Evolutionary conservation across 1,284 basidiomycete genomes (phyloP), one percentile per base, ranked within the genome.

Genomic region (Farysia itapuensis): DNA sequence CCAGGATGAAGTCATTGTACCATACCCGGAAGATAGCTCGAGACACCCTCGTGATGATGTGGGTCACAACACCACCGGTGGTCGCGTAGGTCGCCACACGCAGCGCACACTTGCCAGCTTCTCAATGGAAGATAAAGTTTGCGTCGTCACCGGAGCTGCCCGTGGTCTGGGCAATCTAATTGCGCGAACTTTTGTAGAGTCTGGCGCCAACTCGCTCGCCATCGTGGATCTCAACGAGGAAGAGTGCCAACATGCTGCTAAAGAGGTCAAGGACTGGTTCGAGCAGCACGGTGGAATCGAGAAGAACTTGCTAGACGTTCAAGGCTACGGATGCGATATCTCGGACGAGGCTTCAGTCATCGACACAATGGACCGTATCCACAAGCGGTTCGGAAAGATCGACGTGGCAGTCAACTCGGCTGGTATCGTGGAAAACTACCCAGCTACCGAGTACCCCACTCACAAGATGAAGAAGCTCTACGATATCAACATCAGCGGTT

Each of bases 401-500:
- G 90, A 96, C 75, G 60, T 63, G 22, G 59, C 65, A 9, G 61
- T 70, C 52, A 72, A 72, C 58, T 65, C 64, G 33, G 70, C 70
- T 85, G 88, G 90, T 51, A 90, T 91, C 61, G 86, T 90, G 66
- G 89, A 95, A 79, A 95, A 95, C 81, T 90, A 87, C 79, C 81
- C 88, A 25, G 91, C 92, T 1, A 83, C 90, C 51, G 88, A 92
- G 83, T 92, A 77, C 44, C 67, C 70, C 12, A 67, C 68, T 0
- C 34, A 86, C 77, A 84, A 85, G 34, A 56, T 74, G 44, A 59
- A 63, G 47, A 74, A 72, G 74, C 80, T 97, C 41, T 88, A 88
- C 72, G 90, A 91, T 73, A 86, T 96, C 81, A 96, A 97, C 76
- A 87, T 97, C 43, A 89, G 94, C 75, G 92, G 91, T 39, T 84